phyloP scores from a whole-genome alignment of 2,329 filamentous ascomycete genomes.

The Celoporthe dispersa region DNA sequence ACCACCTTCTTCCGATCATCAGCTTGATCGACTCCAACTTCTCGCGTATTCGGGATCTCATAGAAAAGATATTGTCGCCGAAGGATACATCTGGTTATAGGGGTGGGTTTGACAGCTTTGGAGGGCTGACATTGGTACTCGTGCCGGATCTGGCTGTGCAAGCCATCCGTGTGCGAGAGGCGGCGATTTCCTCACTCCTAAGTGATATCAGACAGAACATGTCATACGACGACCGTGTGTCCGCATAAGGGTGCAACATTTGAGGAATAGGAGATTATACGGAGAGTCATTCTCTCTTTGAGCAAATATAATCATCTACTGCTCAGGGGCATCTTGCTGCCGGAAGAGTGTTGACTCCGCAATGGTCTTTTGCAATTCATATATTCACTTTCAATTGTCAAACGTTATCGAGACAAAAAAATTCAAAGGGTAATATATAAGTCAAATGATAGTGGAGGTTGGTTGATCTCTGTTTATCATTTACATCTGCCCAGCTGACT shows the following conservation, averaged over 20 bases:
- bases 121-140: neutral
- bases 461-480: too few species aligned
- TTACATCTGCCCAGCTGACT: too few species aligned
- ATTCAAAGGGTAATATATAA: too few species aligned
- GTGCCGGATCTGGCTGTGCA: neutral
- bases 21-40: neutral
- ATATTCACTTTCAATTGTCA: too few species aligned
- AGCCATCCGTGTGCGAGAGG: neutral
- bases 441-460: too few species aligned
- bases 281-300: neutral
- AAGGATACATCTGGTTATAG: conserved; percentile 5
- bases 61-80: neutral
- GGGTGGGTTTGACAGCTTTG: neutral
- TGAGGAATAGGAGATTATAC: neutral
- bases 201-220: neutral
- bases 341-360: neutral
- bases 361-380: neutral
- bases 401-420: too few species aligned
- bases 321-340: neutral
- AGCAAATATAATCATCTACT: neutral
- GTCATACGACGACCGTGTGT: too few species aligned
- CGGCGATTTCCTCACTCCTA: neutral
- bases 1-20: neutral
- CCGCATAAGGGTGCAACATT: neutral
- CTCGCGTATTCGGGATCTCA: neutral